These are phyloP conservation scores for Alternaria metachromatica DNA, from an alignment of 2,329 filamentous ascomycete species.

Conservation along the genomic window DNA sequence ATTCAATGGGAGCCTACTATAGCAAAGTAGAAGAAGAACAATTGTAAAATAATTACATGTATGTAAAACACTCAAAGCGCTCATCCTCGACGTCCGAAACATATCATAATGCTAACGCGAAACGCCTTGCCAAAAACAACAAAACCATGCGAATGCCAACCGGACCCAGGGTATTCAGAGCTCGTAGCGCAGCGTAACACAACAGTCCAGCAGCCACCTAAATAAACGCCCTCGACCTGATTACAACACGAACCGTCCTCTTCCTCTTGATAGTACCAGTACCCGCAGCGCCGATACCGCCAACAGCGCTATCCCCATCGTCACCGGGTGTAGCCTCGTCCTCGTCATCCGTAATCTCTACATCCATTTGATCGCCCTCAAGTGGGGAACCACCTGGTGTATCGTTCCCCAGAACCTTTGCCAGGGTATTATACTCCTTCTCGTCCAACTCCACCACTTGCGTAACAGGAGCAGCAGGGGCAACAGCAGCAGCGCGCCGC, in stretches of 20 bases:
- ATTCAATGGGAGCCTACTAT: neutral
- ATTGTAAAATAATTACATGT: neutral
- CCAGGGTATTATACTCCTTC: slow-evolving; percentile 7
- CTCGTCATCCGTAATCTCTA: slow-evolving; percentile 29
- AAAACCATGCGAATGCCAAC: neutral
- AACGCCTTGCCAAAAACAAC: neutral
- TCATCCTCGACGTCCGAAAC: neutral
- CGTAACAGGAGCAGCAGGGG: slow-evolving; percentile 15
- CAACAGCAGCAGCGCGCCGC: neutral
- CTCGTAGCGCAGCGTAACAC: neutral
- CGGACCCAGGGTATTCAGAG: neutral
- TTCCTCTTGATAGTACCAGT: slow-evolving; percentile 27
- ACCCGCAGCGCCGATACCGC: slow-evolving; percentile 9
- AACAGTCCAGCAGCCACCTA: slow-evolving; percentile 14
- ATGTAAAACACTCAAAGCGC: neutral
- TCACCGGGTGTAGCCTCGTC: slow-evolving; percentile 17
- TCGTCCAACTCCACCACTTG: slow-evolving; percentile 16
- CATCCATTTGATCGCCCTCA: slow-evolving; percentile 23
- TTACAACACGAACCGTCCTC: slow-evolving; percentile 40
- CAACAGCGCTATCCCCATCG: slow-evolving; percentile 16
- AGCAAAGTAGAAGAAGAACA: neutral
- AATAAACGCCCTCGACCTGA: slow-evolving; percentile 46
- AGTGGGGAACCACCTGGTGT: neutral
- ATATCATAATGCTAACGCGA: neutral
- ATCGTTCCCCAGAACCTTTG: slow-evolving; percentile 3